These are phyloP conservation scores for Coniferiporia weirii DNA, from an alignment of 1,284 basidiomycete species.

Conservation along the genomic window DNA sequence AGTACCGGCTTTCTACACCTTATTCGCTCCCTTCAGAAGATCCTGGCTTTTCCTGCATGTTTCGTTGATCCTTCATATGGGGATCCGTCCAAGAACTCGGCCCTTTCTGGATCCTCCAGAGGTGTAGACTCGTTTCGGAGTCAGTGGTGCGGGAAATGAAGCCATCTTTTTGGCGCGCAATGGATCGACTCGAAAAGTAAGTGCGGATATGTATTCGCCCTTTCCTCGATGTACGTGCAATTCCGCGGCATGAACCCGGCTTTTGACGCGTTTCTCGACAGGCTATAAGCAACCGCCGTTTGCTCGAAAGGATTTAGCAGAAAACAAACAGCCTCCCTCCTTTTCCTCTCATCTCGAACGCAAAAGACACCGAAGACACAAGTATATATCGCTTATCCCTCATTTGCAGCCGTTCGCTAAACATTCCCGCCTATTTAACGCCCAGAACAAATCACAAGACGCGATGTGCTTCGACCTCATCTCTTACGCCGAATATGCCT, in stretches of 20 bases:
- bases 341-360: neutral
- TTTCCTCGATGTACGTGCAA: neutral
- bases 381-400: neutral
- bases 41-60: neutral
- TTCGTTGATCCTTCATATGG: neutral
- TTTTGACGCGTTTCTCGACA: neutral
- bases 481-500: conserved; percentile 32
- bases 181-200: neutral
- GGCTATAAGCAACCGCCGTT: neutral
- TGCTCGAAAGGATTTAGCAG: neutral
- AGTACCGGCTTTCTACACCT: neutral
- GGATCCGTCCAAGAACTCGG: neutral
- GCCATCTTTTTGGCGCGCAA: neutral
- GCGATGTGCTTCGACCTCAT: conserved; percentile 41
- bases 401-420: neutral
- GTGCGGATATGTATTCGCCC: neutral
- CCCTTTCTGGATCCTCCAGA: neutral
- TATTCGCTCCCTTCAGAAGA: neutral
- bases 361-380: neutral
- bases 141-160: neutral
- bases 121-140: neutral
- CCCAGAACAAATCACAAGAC: neutral
- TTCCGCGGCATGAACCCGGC: neutral
- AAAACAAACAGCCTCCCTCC: neutral
- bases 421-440: neutral